Percentiles rank a stretch among this genome's conserved stretches.
Conservation (phyloP, 352 stramenopile species). For the Pythium folliculosum region DNA sequence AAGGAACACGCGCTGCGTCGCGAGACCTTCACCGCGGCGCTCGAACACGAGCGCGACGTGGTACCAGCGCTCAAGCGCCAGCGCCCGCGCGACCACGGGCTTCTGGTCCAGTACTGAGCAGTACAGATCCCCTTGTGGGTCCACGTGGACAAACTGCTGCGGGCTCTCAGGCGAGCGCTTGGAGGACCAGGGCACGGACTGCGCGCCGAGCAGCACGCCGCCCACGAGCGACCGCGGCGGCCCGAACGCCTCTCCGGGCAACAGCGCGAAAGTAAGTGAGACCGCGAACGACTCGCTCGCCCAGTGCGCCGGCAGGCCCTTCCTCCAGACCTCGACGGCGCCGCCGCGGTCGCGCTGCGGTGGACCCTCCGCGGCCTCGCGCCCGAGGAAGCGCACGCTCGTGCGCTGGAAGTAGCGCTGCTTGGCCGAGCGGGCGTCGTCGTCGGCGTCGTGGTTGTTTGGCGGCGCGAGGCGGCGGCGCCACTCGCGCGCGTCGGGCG, state of each 20-base stretch:
- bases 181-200: not conserved
- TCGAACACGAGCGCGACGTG: too few species aligned
- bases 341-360: not conserved
- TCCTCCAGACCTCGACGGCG: not conserved
- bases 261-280: not conserved
- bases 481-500: too few species aligned
- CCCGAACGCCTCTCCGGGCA: too few species aligned
- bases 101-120: not conserved
- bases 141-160: not conserved
- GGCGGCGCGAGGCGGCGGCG: too few species aligned
- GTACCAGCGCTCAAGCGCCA: slow-evolving; percentile 32
- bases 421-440: too few species aligned
- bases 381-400: too few species aligned
- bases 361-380: too few species aligned
- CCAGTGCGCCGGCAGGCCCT: not conserved
- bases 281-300: not conserved
- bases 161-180: not conserved
- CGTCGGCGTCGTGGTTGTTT: too few species aligned
- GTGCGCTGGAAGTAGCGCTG: too few species aligned
- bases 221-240: not conserved
- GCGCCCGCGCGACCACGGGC: not conserved
- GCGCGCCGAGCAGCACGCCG: not conserved
- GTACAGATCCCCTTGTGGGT: not conserved
- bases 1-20: slow-evolving; percentile 27
- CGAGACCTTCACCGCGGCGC: slow-evolving; percentile 14